Percentiles rank a stretch among this genome's conserved stretches.
Conservation (phyloP, 2,329 filamentous ascomycete genomes). For the Endoconidiophora laricicola region DNA sequence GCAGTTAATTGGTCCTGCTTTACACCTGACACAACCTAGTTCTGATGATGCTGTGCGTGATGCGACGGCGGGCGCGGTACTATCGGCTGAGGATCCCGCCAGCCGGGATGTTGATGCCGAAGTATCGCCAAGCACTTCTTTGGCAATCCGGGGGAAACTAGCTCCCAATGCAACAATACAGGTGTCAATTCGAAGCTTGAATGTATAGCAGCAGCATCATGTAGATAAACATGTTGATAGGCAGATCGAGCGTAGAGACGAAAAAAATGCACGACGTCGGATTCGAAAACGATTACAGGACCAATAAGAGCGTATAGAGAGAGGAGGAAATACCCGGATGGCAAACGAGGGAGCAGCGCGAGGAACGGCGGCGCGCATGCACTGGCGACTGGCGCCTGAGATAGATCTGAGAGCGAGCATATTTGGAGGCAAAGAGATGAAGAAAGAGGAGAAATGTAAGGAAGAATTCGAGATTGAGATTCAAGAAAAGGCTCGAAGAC, state of each 20-base stretch:
- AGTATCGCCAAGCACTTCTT: constrained; percentile 18
- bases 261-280: constrained; percentile 5
- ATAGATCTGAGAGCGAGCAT: constrained; percentile 77
- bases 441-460: constrained; percentile 13
- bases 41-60: constrained; percentile 13
- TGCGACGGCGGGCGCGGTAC: constrained; percentile 4
- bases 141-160: not conserved
- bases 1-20: too few species aligned
- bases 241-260: not conserved
- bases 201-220: too few species aligned
- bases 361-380: constrained; percentile 48
- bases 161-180: not conserved
- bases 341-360: constrained; percentile 33
- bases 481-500: not conserved
- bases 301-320: not conserved
- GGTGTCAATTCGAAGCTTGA: not conserved
- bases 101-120: not conserved
- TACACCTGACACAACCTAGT: constrained; percentile 8
- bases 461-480: not conserved
- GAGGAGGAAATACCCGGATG: constrained; percentile 34
- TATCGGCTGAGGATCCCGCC: not conserved
- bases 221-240: too few species aligned
- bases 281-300: not conserved
- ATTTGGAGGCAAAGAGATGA: constrained; percentile 24
- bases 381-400: constrained; percentile 61